These are phyloP conservation scores for Lojkania enalia DNA, from an alignment of 2,329 filamentous ascomycete genomes.

Conservation along the genomic window DNA sequence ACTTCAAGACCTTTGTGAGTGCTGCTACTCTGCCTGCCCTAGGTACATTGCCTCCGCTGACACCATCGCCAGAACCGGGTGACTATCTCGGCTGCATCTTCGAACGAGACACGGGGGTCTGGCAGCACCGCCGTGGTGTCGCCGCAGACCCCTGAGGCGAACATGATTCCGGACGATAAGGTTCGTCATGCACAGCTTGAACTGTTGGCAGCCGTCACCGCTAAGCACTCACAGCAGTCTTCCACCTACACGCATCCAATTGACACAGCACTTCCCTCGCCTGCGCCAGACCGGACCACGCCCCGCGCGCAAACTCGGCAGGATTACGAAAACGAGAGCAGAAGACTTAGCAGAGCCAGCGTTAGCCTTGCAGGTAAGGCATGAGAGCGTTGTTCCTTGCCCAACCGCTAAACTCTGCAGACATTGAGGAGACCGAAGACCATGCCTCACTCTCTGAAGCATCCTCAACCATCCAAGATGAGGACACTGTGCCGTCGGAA, in stretches of 20 bases:
- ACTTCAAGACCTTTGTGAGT: conserved; percentile 76
- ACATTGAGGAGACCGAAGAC: conserved; percentile 53
- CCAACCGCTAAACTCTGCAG: conserved; percentile 34
- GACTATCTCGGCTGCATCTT: conserved; percentile 33
- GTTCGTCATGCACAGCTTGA: conserved; percentile 33
- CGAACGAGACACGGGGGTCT: conserved; percentile 35
- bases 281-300: conserved; percentile 65
- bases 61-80: conserved; percentile 31
- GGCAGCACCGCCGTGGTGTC: conserved; percentile 44
- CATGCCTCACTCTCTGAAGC: conserved; percentile 32
- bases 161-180: conserved; percentile 43
- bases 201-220: conserved; percentile 23
- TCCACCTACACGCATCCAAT: conserved; percentile 69
- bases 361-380: conserved; percentile 75
- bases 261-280: conserved; percentile 68
- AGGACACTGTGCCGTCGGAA: conserved; percentile 36
- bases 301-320: conserved; percentile 82
- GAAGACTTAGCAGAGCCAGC: conserved; percentile 61
- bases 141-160: conserved; percentile 43
- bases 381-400: background rate
- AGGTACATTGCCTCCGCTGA: conserved; percentile 38
- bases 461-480: conserved; percentile 34
- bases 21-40: conserved; percentile 23
- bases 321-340: conserved; percentile 65
- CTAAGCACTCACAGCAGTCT: conserved; percentile 37